A percentile compares a stretch with the other conserved stretches of the same genome.
Evolutionary conservation across 345 rosid genomes (phyloP).

Genomic region (Euphorbia peplus): DNA sequence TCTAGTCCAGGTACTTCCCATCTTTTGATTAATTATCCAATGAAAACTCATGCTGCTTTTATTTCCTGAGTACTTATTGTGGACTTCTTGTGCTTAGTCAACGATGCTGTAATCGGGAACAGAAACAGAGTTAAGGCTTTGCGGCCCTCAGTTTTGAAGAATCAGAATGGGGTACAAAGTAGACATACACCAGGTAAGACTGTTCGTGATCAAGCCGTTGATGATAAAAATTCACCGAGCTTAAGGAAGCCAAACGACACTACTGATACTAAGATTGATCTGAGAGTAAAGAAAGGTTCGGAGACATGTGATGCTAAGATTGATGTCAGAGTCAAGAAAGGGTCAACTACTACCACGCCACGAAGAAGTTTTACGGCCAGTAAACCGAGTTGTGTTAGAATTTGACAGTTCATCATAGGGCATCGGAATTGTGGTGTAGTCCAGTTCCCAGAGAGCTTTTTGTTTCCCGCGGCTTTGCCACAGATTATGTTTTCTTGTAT

Average conservation of each 20-base stretch:
- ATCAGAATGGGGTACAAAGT: conserved; percentile 23
- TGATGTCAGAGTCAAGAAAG: conserved; percentile 26
- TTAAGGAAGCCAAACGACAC: conserved; percentile 24
- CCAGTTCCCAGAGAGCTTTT: not conserved
- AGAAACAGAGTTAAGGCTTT: conserved; percentile 31
- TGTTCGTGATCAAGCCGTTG: conserved; percentile 7
- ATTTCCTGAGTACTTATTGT: not conserved
- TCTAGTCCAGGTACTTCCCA: conserved; percentile 58
- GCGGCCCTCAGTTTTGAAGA: conserved; percentile 28
- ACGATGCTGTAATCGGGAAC: conserved; percentile 51
- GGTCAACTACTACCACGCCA: conserved; percentile 17
- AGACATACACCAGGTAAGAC: conserved; percentile 33
- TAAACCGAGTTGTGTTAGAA: conserved; percentile 20
- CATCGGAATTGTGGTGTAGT: not conserved
- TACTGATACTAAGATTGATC: conserved; percentile 17
- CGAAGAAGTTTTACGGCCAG: conserved; percentile 19
- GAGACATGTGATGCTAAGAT: conserved; percentile 13
- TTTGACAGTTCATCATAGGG: not conserved
- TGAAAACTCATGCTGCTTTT: not conserved
- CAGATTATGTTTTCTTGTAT: not conserved
- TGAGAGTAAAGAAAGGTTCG: too few species aligned
- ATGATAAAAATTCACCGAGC: conserved; percentile 12
- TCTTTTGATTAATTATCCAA: not conserved
- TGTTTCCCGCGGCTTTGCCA: not conserved
- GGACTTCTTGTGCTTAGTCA: conserved; percentile 29